Base-by-base conservation (phyloP, 257 asterid genomes). In the Jasminum sambac region DNA sequence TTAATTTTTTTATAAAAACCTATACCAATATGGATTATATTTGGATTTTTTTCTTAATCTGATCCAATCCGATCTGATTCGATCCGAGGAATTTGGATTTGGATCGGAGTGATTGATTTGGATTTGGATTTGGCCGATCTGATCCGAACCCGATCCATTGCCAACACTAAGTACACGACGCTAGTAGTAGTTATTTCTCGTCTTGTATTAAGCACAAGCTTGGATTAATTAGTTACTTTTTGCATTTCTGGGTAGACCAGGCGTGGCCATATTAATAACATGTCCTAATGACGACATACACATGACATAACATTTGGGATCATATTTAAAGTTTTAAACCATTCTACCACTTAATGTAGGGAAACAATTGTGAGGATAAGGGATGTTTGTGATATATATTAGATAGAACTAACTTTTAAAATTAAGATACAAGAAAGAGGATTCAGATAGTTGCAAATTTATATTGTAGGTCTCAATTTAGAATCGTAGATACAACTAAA, bases 211-310 rank as follows among this genome's bases (percentile, higher is more conserved):
- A 68, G 19, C 50, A 48, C 73, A 68, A 55, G 38, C 23, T 50
- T 37, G 64, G 52, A 50, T n/a, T n/a, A n/a, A 50, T 24, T 5
- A 46, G 7, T 75, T 63, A 69, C 41, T 41, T 70, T 50, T 25
- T 73, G 71, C 26, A 64, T 64, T 74, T 44, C 17, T 44, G 12
- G 13, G n/a, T 7, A 44, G 21, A 44, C 55, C 8, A 43, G 2
- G 12, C 13, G 16, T 44, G 73, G 48, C 81, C 63, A 58, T 67
- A 82, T 74, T 57, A 66, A 67, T 58, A 44, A 79, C 70, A 73
- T 26, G 55, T 55, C 68, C 75, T 74, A 26, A 70, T 73, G 25
- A 66, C 55, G 78, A 36, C 61, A 7, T 17, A 24, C 42, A 38
- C 42, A 37, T 23, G 42, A 9, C 26, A 11, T 48, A 60, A 19